A percentile compares a stretch with the other conserved stretches of the same genome.
phyloP scores from a whole-genome alignment of 805 yeast genomes.

The Kuraishia ogatae region DNA sequence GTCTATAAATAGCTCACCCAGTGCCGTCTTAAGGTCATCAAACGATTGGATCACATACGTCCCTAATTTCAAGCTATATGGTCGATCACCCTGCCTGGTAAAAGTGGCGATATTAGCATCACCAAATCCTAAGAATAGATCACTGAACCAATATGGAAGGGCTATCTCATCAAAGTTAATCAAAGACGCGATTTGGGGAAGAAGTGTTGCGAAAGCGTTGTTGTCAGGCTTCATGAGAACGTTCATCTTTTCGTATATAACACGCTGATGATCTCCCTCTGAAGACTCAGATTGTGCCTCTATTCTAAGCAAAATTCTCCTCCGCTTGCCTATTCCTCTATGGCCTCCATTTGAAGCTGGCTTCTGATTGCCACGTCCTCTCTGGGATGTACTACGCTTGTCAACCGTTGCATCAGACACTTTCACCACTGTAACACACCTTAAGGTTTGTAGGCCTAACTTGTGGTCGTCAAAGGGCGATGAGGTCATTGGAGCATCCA shows the following conservation, averaged over 20 bases:
- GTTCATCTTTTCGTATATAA: not conserved
- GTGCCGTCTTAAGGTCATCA: not conserved
- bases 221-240: not conserved
- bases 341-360: not conserved
- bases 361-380: not conserved
- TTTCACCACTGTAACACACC: not conserved
- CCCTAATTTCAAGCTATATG: not conserved
- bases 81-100: not conserved
- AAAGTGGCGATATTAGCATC: not conserved
- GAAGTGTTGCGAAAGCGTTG: not conserved
- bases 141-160: not conserved
- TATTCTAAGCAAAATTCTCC: not conserved
- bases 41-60: not conserved
- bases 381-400: not conserved
- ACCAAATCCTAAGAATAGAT: conserved; percentile 3
- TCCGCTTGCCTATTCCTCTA: not conserved
- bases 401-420: not conserved
- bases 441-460: not conserved
- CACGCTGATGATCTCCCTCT: not conserved
- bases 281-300: not conserved
- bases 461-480: not conserved
- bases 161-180: not conserved
- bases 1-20: not conserved
- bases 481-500: not conserved
- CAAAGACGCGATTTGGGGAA: not conserved